Evolutionary conservation across 2,329 filamentous ascomycete species (phyloP).

Genomic region (Pyrenophora tritici-repentis): DNA sequence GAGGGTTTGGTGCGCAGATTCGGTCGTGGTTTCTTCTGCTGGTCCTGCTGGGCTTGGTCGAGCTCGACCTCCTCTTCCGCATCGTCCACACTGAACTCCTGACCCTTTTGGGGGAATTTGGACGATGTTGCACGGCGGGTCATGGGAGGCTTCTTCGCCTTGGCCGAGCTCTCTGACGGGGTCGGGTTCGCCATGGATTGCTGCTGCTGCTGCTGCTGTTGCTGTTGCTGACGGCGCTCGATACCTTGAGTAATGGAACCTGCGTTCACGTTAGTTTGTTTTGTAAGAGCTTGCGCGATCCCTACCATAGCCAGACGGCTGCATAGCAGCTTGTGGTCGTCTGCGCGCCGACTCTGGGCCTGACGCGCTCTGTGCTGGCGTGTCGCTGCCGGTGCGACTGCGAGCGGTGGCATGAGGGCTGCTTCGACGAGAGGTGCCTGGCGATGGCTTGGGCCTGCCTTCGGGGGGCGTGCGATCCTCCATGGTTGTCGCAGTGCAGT

Average conservation of each 20-base stretch:
- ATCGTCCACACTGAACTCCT: conserved; percentile 90
- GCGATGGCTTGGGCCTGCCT: conserved; percentile 29
- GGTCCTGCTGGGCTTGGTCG: conserved; percentile 57
- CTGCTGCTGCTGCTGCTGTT: conserved; percentile 11
- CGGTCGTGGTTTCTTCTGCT: conserved; percentile 35
- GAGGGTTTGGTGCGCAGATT: conserved; percentile 57
- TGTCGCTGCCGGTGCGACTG: conserved; percentile 21
- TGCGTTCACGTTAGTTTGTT: conserved; percentile 19
- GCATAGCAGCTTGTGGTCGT: conserved; percentile 33
- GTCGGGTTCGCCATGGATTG: conserved; percentile 2
- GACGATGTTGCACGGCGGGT: conserved; percentile 75
- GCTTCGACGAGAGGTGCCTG: conserved; percentile 31
- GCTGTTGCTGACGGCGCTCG: conserved; percentile 28
- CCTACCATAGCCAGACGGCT: conserved; percentile 43
- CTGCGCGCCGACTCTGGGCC: conserved; percentile 37
- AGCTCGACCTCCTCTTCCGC: conserved; percentile 78
- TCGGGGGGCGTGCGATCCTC: conserved; percentile 35
- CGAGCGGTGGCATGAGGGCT: conserved; percentile 17
- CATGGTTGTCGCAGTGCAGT: conserved; percentile 27
- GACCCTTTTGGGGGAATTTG: conserved; percentile 76
- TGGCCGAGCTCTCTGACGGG: conserved; percentile 28
- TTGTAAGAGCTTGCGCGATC: conserved; percentile 1
- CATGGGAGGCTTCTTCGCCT: conserved; percentile 73
- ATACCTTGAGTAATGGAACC: conserved; percentile 45
- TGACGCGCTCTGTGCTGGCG: conserved; percentile 25